Conservation (phyloP, 108 stramenopile genomes). For the Fragilaria crotonensis region DNA sequence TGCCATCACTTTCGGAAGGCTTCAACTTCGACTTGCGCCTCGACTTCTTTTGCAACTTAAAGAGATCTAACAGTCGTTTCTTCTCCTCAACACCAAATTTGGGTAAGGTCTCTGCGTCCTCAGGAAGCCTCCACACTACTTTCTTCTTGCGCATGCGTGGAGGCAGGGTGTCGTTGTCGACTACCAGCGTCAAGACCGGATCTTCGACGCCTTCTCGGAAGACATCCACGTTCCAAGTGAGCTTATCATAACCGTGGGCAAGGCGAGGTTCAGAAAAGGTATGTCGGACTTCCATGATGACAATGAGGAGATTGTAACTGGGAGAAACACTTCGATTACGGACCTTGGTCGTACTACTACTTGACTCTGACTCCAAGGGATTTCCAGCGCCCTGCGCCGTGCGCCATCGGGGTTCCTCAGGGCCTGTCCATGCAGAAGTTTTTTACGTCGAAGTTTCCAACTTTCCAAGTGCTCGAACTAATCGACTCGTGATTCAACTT, state of each 20-base stretch:
- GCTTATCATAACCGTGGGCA: slow-evolving; percentile 13
- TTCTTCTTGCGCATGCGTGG: slow-evolving; percentile 64
- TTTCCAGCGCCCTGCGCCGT: too few relatives aligned
- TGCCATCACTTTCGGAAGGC: background rate
- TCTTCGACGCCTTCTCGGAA: slow-evolving; percentile 52
- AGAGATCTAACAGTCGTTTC: slow-evolving; percentile 62
- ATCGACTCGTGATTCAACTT: too few relatives aligned
- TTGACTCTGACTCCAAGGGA: too few relatives aligned
- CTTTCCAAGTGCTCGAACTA: too few relatives aligned
- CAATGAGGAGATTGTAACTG: too few relatives aligned
- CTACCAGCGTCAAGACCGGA: slow-evolving; percentile 46
- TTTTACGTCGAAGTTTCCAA: too few relatives aligned
- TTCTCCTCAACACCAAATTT: slow-evolving; percentile 70
- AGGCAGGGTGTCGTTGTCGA: slow-evolving; percentile 47
- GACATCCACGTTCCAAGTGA: slow-evolving; percentile 72
- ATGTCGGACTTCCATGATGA: slow-evolving; percentile 50
- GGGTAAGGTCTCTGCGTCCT: slow-evolving; percentile 24
- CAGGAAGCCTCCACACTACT: slow-evolving; percentile 67
- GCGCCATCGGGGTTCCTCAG: too few relatives aligned
- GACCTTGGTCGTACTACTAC: too few relatives aligned
- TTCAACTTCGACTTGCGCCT: slow-evolving; percentile 39
- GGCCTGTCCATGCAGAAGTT: too few relatives aligned
- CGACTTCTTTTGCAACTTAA: slow-evolving; percentile 69
- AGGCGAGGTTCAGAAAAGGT: slow-evolving; percentile 60
- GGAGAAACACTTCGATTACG: too few relatives aligned